A percentile compares a stretch with the other conserved stretches of the same genome.
Evolutionary conservation across 176 grass and related monocot genomes (phyloP).

Genomic region (Typha latifolia): DNA sequence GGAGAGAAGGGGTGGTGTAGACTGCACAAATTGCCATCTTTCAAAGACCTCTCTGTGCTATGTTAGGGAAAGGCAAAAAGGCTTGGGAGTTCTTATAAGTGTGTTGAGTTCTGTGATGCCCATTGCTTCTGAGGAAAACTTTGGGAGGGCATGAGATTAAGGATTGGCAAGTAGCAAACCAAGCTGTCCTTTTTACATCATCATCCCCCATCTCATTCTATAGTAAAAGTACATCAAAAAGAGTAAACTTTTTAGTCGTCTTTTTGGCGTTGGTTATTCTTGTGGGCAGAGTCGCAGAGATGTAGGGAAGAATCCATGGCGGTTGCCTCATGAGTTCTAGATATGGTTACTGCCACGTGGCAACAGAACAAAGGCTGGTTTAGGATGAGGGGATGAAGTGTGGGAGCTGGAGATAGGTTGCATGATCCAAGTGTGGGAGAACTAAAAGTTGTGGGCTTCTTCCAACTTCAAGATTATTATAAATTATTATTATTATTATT

Average conservation of each 20-base stretch:
- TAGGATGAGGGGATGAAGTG: constrained; percentile 55
- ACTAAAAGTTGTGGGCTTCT: too few species aligned
- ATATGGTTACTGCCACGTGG: constrained; percentile 76
- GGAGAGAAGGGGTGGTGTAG: constrained; percentile 51
- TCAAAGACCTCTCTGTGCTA: constrained; percentile 28
- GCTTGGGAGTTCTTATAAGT: constrained; percentile 17
- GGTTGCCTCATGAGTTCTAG: constrained; percentile 44
- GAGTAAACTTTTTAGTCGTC: background rate
- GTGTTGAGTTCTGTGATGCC: background rate
- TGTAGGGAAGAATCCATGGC: constrained; percentile 50
- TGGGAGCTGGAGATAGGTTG: constrained; percentile 18
- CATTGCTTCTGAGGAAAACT: background rate
- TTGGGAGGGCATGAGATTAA: background rate
- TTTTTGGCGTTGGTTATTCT: constrained; percentile 7
- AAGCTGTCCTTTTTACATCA: background rate
- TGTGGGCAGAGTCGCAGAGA: constrained; percentile 9
- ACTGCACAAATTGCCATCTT: constrained; percentile 69
- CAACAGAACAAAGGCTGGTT: constrained; percentile 42
- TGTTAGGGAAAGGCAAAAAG: constrained; percentile 33
- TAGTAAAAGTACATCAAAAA: too few species aligned
- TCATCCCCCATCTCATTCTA: background rate
- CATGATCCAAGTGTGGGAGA: too few species aligned
- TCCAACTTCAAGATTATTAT: too few species aligned
- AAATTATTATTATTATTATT: too few species aligned
- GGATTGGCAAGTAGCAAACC: background rate